Evolutionary conservation across 2,329 filamentous ascomycete genomes (phyloP), one percentile per base, ranked within the genome.

Genomic region (Alternaria tenuissima): DNA sequence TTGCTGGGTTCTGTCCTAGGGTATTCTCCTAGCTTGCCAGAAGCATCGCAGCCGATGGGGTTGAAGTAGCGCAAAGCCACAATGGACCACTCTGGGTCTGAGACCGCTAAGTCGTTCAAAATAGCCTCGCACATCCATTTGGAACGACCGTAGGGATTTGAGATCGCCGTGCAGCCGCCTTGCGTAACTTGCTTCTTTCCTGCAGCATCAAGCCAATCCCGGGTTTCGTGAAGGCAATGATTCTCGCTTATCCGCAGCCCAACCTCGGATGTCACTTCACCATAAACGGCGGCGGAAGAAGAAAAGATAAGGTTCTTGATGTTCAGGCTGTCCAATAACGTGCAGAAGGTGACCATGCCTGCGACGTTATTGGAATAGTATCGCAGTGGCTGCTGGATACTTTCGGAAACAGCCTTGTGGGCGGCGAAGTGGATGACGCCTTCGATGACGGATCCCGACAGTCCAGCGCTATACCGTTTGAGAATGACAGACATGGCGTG

Each of bases 351-450:
- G 58, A 89, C 78, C 1, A 89, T 79, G 0, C 87, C 87, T 58
- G 82, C 82, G 26, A 89, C 85, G 60, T 89, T 89, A 78, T 89
- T 89, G 52, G 82, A 79, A 75, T 89, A 89, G 77, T 89, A 89
- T 48, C 84, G 83, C 44, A 89, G 74, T 0, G 87, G 87, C 32
- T 81, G 76, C 32, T 75, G 71, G 63, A 89, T 87, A 36, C 85
- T 87, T 67, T 89, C 87, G 9, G 81, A 82, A 0, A 89, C 86
- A 4, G 87, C 85, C 72, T 89, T 89, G 79, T 85, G 84, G 1
- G 87, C 87, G 4, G 88, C 87, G 66, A 89, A 89, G 69, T 90
- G 88, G 56, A 90, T 88, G 38, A 89, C 86, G 1, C 86, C 86
- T 2, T 79, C 77, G 64, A 89, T 87, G 24, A 76, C 81, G 2